Evolutionary conservation across 495 filamentous ascomycete genomes (phyloP).

Genomic region (Hyaloscypha finlandica): DNA sequence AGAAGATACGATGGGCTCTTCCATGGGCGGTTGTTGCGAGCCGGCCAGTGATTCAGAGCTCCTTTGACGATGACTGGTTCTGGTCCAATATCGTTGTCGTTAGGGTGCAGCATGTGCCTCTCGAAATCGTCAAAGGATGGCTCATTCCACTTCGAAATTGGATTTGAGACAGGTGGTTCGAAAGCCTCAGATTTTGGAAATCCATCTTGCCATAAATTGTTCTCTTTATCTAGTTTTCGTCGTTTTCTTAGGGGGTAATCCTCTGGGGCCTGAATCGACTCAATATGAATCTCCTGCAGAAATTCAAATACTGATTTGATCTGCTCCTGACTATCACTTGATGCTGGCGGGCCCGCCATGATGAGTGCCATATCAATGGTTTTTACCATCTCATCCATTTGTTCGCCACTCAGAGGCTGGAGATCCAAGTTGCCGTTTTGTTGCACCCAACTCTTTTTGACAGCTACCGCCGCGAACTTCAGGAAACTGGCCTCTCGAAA

Average conservation of each 20-base stretch:
- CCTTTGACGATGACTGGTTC: constrained; percentile 71
- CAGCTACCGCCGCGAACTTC: constrained; percentile 51
- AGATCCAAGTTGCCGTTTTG: constrained; percentile 4
- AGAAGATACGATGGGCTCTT: constrained; percentile 71
- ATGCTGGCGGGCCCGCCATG: constrained; percentile 69
- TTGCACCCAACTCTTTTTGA: constrained; percentile 20
- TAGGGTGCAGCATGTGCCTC: constrained; percentile 48
- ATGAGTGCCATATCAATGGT: constrained; percentile 83
- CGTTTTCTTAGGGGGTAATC: constrained; percentile 28
- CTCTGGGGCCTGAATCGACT: not conserved
- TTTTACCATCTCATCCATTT: constrained; percentile 34
- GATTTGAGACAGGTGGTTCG: constrained; percentile 33
- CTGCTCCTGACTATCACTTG: constrained; percentile 44
- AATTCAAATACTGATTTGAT: constrained; percentile 56
- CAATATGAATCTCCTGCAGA: constrained; percentile 37
- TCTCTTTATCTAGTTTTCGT: constrained; percentile 19
- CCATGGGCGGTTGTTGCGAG: constrained; percentile 70
- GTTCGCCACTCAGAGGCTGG: constrained; percentile 1
- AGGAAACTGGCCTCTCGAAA: constrained; percentile 78
- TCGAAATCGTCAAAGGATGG: constrained; percentile 67
- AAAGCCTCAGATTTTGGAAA: constrained; percentile 12
- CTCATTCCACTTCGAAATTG: constrained; percentile 38
- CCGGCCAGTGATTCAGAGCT: constrained; percentile 74
- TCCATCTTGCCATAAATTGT: not conserved
- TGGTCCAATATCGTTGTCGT: constrained; percentile 34